Base-by-base conservation (phyloP, 2,329 filamentous ascomycete species). In the Penicillium sp. region DNA sequence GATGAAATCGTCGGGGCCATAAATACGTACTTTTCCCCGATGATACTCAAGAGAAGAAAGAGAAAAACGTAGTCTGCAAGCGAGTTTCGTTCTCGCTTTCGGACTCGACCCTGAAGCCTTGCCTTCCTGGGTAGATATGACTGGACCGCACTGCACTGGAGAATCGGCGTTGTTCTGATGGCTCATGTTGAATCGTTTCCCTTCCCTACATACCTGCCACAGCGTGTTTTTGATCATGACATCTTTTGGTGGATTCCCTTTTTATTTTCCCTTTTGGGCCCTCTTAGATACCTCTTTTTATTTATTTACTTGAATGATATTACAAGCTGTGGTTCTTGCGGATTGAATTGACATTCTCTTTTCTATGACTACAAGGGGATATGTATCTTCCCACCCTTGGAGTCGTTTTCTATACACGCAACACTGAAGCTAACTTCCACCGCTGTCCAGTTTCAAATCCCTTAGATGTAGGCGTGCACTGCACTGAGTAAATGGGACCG, bases 261-360 rank as follows among this genome's bases (percentile, higher is more conserved):
- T 43, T n/a, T 44, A 16, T 20, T 37, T 40, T 29, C 14, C 8
- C 31, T 41, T 16, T 48, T n/a, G n/a, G 35, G 42, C 37, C 46
- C 43, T 46, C 42, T 56, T 57, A 59, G 56, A 59, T 59, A 59
- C 56, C 56, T 58, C 48, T 20, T 57, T 46, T 44, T 49, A n/a
- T 24, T 35, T 35, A 40, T 49, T 51, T 39, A 42, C 40, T 53
- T 51, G 46, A 58, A 58, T 58, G 53, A 58, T 39, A 47, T 52
- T 37, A 58, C 36, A 51, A 58, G 48, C 40, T 46, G 47, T 43
- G 51, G 45, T 51, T 27, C 26, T 28, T 20, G 29, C 3, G 26
- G 8, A 40, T 38, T 22, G n/a, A n/a, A n/a, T n/a, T n/a, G n/a
- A n/a, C n/a, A n/a, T n/a, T n/a, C n/a, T n/a, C n/a, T n/a, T n/a